Evolutionary conservation across 148 eudicot genomes (phyloP).

Genomic region (Hydrangea macrophylla): DNA sequence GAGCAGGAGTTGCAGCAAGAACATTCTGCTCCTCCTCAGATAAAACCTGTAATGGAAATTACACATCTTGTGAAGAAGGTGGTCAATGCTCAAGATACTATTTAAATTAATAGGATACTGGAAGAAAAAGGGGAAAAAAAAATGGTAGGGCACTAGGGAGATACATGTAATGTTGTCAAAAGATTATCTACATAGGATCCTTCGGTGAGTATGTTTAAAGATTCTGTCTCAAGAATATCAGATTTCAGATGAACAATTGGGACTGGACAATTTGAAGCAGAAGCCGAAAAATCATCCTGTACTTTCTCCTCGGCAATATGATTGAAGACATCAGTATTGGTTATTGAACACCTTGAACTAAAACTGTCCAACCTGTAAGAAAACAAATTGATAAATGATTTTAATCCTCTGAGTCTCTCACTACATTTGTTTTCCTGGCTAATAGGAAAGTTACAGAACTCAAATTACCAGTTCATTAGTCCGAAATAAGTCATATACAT

Average conservation of each 20-base stretch:
- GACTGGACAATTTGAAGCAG: conserved; percentile 40
- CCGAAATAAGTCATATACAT: background rate
- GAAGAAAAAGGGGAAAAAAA: background rate
- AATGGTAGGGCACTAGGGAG: conserved; percentile 6
- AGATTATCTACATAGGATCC: conserved; percentile 56
- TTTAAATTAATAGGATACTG: background rate
- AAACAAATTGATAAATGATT: conserved; percentile 6
- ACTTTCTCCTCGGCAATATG: conserved; percentile 46
- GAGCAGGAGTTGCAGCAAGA: conserved; percentile 91
- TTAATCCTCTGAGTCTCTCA: background rate
- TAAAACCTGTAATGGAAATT: conserved; percentile 41
- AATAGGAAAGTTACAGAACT: background rate
- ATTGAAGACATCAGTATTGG: conserved; percentile 47
- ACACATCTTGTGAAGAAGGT: background rate
- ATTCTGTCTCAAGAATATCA: conserved; percentile 55
- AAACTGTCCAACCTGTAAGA: conserved; percentile 53
- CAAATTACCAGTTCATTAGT: background rate
- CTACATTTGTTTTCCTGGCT: background rate
- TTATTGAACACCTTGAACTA: conserved; percentile 59
- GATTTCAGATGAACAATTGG: conserved; percentile 50
- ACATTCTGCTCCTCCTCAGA: conserved; percentile 70
- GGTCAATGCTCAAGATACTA: background rate
- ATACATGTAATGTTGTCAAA: conserved; percentile 75
- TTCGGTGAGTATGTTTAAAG: conserved; percentile 51
- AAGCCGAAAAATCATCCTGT: conserved; percentile 44